Conservation (phyloP, 352 stramenopile genomes). For the Globisporangium nagaii region DNA sequence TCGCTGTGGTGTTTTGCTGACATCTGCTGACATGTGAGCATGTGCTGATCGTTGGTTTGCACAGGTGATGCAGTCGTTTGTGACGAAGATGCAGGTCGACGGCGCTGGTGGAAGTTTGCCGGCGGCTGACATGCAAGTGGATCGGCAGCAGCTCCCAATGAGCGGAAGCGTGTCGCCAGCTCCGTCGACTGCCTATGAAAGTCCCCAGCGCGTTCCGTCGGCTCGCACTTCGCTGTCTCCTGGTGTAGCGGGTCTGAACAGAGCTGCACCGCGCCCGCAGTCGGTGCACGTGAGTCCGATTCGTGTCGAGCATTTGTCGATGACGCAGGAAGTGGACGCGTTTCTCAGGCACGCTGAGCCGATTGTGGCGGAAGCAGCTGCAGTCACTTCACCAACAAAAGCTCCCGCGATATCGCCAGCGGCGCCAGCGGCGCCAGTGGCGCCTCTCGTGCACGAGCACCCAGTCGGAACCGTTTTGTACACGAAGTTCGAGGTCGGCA, state of each 20-base stretch:
- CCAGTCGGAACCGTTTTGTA: slow-evolving; percentile 27
- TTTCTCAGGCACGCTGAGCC: slow-evolving; percentile 6
- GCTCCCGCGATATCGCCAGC: neutral
- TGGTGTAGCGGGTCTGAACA: neutral
- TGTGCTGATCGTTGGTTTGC: neutral
- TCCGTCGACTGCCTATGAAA: neutral
- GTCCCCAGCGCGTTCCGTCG: neutral
- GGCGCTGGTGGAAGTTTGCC: neutral
- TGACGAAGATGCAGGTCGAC: slow-evolving; percentile 7
- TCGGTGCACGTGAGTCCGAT: slow-evolving; percentile 5
- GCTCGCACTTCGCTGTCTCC: slow-evolving; percentile 1
- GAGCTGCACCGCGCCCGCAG: neutral
- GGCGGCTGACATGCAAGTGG: neutral
- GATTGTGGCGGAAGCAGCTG: slow-evolving; percentile 1
- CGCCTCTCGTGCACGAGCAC: slow-evolving; percentile 21
- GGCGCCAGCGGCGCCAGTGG: neutral
- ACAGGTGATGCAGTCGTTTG: slow-evolving; percentile 15
- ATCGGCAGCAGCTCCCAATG: neutral
- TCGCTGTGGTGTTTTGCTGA: slow-evolving; percentile 5
- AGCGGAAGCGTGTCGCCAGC: neutral
- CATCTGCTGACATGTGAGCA: too few relatives aligned
- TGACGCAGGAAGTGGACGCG: slow-evolving; percentile 5
- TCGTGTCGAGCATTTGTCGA: neutral
- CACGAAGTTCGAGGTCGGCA: slow-evolving; percentile 34
- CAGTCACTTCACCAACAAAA: neutral